These are phyloP conservation scores for Orbilia quercus DNA, from an alignment of 2,329 filamentous ascomycete species.

Conservation along the genomic window DNA sequence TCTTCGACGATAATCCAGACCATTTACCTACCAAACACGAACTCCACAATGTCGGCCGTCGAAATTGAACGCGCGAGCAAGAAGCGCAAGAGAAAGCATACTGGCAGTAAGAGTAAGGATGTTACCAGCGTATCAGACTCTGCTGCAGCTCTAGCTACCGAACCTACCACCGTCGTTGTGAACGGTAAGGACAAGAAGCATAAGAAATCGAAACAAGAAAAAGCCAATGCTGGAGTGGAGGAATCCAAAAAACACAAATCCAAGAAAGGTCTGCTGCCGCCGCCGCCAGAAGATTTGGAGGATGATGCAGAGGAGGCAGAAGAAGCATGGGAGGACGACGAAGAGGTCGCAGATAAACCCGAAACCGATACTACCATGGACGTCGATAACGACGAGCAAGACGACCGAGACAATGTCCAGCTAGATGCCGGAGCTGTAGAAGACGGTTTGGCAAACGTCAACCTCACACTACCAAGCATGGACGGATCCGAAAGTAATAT, in stretches of 20 bases:
- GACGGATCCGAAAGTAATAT: constrained; percentile 72
- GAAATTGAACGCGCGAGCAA: constrained; percentile 54
- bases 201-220: constrained; percentile 37
- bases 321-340: constrained; percentile 14
- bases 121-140: constrained; percentile 4
- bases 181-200: constrained; percentile 30
- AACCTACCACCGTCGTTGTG: constrained; percentile 1
- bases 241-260: constrained; percentile 35
- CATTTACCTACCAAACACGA: constrained; percentile 8
- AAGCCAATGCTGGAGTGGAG: constrained; percentile 11
- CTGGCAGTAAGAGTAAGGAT: constrained; percentile 41
- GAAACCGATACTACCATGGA: constrained; percentile 16
- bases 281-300: constrained; percentile 8
- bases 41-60: constrained; percentile 36
- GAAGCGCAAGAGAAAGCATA: constrained; percentile 55
- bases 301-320: constrained; percentile 15
- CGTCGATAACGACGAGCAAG: constrained; percentile 60
- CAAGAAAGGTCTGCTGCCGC: constrained; percentile 12
- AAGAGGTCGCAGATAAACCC: constrained; percentile 18
- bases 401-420: constrained; percentile 60
- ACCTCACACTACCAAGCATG: constrained; percentile 68
- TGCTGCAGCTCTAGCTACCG: neutral
- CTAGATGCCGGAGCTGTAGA: constrained; percentile 66
- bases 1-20: constrained; percentile 14
- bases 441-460: constrained; percentile 61